Percentiles rank a stretch among this genome's conserved stretches.
Conservation (phyloP, 2,329 filamentous ascomycete species). For the Pseudovirgaria hyperparasitica region DNA sequence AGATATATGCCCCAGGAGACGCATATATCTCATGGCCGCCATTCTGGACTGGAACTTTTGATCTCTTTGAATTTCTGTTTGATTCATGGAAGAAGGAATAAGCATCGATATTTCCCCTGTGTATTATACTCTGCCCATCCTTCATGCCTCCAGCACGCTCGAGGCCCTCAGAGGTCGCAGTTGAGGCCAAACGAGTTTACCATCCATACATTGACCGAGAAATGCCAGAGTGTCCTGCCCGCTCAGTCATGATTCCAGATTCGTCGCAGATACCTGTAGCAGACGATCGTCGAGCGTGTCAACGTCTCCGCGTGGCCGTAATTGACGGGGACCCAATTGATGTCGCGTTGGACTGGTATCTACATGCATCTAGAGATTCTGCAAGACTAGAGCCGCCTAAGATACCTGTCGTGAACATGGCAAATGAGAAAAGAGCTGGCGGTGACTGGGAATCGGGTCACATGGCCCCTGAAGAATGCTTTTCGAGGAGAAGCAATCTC, state of each 20-base stretch:
- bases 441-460: conserved; percentile 66
- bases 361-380: too few species aligned
- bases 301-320: conserved; percentile 30
- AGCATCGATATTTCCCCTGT: too few species aligned
- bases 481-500: conserved; percentile 63
- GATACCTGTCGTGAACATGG: conserved; percentile 58
- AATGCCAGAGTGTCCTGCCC: conserved; percentile 41
- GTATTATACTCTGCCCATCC: too few species aligned
- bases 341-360: conserved; percentile 47
- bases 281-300: conserved; percentile 32
- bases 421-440: conserved; percentile 63
- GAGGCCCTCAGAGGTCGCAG: conserved; percentile 57
- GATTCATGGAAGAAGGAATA: too few species aligned
- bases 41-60: too few species aligned
- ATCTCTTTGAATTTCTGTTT: too few species aligned
- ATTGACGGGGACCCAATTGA: conserved; percentile 33
- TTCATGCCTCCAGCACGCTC: conserved; percentile 46
- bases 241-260: conserved; percentile 44
- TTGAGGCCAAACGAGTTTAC: conserved; percentile 58
- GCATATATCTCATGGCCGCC: too few species aligned
- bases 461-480: conserved; percentile 55
- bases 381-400: conserved; percentile 19
- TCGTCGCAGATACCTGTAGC: conserved; percentile 26
- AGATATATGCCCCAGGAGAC: too few species aligned
- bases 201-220: conserved; percentile 51